Evolutionary conservation across 148 eudicot genomes (phyloP).

Genomic region (Nyssa sinensis): DNA sequence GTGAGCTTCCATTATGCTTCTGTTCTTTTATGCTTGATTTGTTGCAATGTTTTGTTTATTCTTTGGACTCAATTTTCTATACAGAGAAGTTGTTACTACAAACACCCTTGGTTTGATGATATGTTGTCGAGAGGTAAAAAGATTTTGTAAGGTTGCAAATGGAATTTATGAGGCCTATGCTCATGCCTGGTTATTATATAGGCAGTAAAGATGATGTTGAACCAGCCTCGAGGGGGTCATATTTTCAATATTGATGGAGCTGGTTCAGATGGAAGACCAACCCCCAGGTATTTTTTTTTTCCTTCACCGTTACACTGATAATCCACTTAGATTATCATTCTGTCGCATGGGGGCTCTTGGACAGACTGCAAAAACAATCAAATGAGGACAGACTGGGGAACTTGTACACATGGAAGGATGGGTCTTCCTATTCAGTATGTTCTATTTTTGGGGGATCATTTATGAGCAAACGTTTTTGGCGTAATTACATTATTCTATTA

Average conservation of each 20-base stretch:
- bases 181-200: constrained; percentile 27
- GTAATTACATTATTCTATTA: background rate
- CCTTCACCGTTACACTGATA: background rate
- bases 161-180: constrained; percentile 12
- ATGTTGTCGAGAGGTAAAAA: constrained; percentile 91
- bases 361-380: background rate
- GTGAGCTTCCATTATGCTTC: constrained; percentile 38
- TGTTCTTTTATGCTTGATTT: background rate
- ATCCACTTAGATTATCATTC: background rate
- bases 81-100: constrained; percentile 94
- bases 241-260: constrained; percentile 96
- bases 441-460: background rate
- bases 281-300: constrained; percentile 64
- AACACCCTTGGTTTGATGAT: constrained; percentile 98
- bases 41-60: background rate
- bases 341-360: constrained; percentile 2
- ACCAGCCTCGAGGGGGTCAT: constrained; percentile 88
- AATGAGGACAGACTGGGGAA: background rate
- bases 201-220: constrained; percentile 94
- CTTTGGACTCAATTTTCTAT: constrained; percentile 15
- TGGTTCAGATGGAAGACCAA: constrained; percentile 99
- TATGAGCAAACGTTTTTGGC: background rate
- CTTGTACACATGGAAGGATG: background rate
- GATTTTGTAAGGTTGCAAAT: constrained; percentile 1
- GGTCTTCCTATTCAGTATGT: background rate